Evolutionary conservation across 1,284 basidiomycete genomes (phyloP), one percentile per base, ranked within the genome.

Genomic region (Malassezia arunalokei): DNA sequence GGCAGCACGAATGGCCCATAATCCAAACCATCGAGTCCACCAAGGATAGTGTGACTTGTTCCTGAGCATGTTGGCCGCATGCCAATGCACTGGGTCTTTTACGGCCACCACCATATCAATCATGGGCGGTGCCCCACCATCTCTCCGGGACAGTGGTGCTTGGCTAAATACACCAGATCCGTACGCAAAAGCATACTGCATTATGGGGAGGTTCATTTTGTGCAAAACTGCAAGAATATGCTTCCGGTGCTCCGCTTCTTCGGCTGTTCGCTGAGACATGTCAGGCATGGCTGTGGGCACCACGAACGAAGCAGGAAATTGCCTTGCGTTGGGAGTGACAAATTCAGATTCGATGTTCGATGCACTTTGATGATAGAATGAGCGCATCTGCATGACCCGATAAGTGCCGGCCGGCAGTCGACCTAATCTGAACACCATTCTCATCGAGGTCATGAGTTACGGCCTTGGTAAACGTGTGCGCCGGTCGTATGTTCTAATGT

Each of bases 51-150:
- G 92, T 3, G 79, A 76, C 0, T 91, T 87, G 68, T 86, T 81
- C 73, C 90, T 86, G 39, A 82, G 78, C 80, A 96, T 83, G 74
- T 98, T 99, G 74, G 89, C 85, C 30, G 83, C 85, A 74, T 98
- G 94, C 79, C 91, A 99, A 67, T 92, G 87, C 17, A 79, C 79
- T 0, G 92, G 80, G 64, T 92, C 87, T 0, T 87, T 86, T 37
- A 95, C 90, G 0, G 90, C 88, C 68, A 98, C 85, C 73, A 98
- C 81, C 66, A 98, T 91, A 75, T 98, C 92, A 17, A 95, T 80
- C 84, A 98, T 87, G 51, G 64, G 62, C 32, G 51, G 38, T 12
- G n/a, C 30, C 1, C 40, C 42, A 14, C 32, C 33, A 8, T 37
- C 28, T 20, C 30, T 24, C 14, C 38, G 33, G 40, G 51, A 20